Percentiles rank a stretch among this genome's conserved stretches.
Evolutionary conservation across 768 basidiomycete species (phyloP).

Genomic region (Mycena crocata): DNA sequence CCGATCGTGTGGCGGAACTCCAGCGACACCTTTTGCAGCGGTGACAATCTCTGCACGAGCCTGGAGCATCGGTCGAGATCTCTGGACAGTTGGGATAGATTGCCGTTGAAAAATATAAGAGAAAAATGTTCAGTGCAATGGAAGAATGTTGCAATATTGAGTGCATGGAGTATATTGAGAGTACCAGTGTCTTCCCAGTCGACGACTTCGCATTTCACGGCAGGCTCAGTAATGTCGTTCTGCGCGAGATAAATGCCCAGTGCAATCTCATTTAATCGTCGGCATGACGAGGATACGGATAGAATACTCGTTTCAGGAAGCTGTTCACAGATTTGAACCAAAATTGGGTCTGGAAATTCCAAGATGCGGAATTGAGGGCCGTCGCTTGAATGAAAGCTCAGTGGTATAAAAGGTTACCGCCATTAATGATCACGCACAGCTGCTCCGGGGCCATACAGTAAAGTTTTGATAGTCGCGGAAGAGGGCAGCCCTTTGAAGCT

Average conservation of each 20-base stretch:
- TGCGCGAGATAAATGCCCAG: constrained; percentile 2
- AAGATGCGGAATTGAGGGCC: too few species aligned
- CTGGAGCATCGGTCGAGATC: neutral
- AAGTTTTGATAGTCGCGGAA: too few species aligned
- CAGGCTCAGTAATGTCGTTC: constrained; percentile 8
- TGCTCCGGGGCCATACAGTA: too few species aligned
- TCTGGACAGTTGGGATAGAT: neutral
- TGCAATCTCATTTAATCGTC: neutral
- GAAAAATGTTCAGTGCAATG: neutral
- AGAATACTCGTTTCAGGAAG: constrained; percentile 4
- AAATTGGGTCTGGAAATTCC: neutral
- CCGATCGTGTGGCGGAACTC: constrained; percentile 7
- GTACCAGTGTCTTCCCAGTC: neutral
- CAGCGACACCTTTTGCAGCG: neutral
- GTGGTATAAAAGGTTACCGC: too few species aligned
- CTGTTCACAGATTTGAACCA: neutral
- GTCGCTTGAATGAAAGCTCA: too few species aligned
- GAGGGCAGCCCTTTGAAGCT: too few species aligned
- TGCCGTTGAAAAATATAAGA: constrained; percentile 12
- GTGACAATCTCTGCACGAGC: neutral
- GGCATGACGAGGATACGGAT: constrained; percentile 1
- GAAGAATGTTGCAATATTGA: constrained; percentile 8
- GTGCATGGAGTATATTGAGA: neutral
- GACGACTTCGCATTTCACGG: constrained; percentile 1
- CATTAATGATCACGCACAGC: too few species aligned